Conservation (phyloP, 257 asterid species). For the Verbascum thapsus region DNA sequence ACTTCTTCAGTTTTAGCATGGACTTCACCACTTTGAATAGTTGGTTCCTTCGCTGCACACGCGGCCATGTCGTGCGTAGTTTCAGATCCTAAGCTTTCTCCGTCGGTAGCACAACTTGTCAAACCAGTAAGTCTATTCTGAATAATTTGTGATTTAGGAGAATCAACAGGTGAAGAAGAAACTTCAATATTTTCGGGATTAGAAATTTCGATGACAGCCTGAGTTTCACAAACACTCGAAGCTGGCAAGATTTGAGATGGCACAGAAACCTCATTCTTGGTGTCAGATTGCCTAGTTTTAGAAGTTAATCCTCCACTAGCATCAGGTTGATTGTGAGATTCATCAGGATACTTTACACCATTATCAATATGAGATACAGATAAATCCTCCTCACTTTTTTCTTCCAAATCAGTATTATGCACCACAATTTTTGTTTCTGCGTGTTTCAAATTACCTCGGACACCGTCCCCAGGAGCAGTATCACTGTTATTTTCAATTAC, state of each 20-base stretch:
- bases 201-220: constrained; percentile 29
- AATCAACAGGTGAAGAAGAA: constrained; percentile 28
- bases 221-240: constrained; percentile 27
- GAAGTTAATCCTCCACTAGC: constrained; percentile 24
- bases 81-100: constrained; percentile 30
- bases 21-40: constrained; percentile 24
- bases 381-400: constrained; percentile 23
- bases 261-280: constrained; percentile 31
- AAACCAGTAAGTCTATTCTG: constrained; percentile 19
- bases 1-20: constrained; percentile 33
- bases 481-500: constrained; percentile 30
- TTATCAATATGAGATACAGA: constrained; percentile 29
- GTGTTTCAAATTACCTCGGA: constrained; percentile 28
- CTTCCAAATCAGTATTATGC: constrained; percentile 28
- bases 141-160: constrained; percentile 29
- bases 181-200: constrained; percentile 31
- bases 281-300: constrained; percentile 28
- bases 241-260: constrained; percentile 32
- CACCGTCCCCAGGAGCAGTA: constrained; percentile 14
- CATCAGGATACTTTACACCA: constrained; percentile 32
- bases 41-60: constrained; percentile 28
- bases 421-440: constrained; percentile 24
- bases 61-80: constrained; percentile 17
- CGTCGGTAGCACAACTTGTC: constrained; percentile 1
- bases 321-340: constrained; percentile 26